Evolutionary conservation across 148 eudicot species (phyloP), one percentile per base, ranked within the genome.

Genomic region (Rhododendron griersonianum): DNA sequence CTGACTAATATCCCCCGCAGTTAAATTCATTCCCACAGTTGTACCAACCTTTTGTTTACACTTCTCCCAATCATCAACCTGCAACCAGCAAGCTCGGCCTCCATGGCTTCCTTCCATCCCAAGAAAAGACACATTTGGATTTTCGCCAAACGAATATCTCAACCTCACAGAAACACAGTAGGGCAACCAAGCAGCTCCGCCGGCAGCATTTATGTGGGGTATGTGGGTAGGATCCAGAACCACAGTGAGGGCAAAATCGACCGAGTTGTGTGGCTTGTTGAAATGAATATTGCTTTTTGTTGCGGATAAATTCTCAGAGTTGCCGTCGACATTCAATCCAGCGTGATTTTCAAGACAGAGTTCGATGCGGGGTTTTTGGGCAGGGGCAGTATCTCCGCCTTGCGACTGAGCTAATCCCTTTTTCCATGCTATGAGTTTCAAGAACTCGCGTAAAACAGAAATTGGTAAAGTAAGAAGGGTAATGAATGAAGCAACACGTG

Each of bases 101-200:
- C 99, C 99, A 75, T 97, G 99, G 93, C 99, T 97, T 71, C 99
- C 98, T 88, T 97, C 98, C 99, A 97, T 97, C 48, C 95, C 95
- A 59, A 97, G 86, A 86, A 95, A 97, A 44, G 92, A 73, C 30
- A 97, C 95, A 55, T 65, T 89, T 2, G 92, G 92, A 51, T 88
- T 95, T 73, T 97, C 98, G 41, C 95, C 93, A 84, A 95, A 97
- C 13, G 88, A 90, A 85, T 95, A 97, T 89, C 94, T 91, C 85
- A 97, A 89, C 90, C 96, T 93, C 83, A 97, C 96, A 1, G 98
- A 94, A 77, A 92, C 98, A 82, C 99, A 97, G 82, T 97, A 96
- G 2, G 99, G 98, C 86, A 97, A 67, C 74, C 99, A 97, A 82
- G 98, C 98, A 78, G 98, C 99, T 48, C 99, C 99, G 35, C 99